Base-by-base conservation (phyloP, 768 basidiomycete genomes). In the Leccinum ochraceum region DNA sequence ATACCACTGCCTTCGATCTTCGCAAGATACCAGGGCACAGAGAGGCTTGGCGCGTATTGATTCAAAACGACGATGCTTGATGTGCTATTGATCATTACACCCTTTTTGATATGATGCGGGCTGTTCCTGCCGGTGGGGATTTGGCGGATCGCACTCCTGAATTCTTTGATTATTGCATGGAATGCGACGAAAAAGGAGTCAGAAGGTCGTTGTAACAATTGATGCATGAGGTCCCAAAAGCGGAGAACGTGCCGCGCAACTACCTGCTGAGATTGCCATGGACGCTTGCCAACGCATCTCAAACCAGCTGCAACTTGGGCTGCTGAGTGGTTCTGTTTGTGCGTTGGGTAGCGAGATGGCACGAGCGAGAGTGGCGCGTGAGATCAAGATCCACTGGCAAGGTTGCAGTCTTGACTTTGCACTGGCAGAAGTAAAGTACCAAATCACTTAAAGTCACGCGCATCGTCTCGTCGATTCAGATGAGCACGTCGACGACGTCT, bases 81-180 rank as follows among this genome's bases (percentile, higher is more conserved):
- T 13, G 30, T 6, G 14, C 37, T 16, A 16, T 39, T 39, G 37
- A 39, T 39, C 5, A 39, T 13, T 16, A 39, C 14, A 37, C 14
- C 5, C 26, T 5, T 13, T 39, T 17, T 39, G 7, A 17, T 30
- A 16, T 17, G 37, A 17, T 17, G 37, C 3, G 6, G 37, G 39
- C 78, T 93, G 32, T 96, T 95, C 77, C 94, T 93, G 1, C 71
- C 94, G 6, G 37, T 87, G 10, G 94, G 95, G 69, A 78, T 95
- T 66, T 39, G 92, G 88, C 80, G 92, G 1, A 79, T 95, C 10
- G 88, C 87, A 0, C 71, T 26, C 26, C 26, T 26, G 26, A 26
- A 26, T 70, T 77, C 81, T 0, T 69, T 79, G 2, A 82, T 86
- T 16, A 79, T 81, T 0, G 69, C 73, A 0, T 90, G 84, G 86